Base-by-base conservation (phyloP, 371 early-diverging fungal species). In the Spiromyces aspiralis region DNA sequence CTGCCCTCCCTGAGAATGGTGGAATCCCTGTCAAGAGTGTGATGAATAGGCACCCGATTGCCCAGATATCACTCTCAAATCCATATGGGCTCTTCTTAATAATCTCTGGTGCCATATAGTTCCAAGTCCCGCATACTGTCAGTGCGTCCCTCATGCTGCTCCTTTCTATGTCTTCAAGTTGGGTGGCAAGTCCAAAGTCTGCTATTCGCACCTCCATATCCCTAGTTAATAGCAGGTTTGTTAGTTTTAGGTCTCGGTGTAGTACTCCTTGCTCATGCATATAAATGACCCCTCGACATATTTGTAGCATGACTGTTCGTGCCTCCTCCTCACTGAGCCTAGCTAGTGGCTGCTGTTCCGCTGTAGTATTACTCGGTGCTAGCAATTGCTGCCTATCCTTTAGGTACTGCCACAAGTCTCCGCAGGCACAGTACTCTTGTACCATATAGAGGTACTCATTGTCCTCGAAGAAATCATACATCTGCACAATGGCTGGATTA, bases 41-140 rank as follows among this genome's bases (percentile, higher is more conserved):
- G 57, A 98, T 95, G 1, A 99, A 66, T 25, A 99, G 91, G 47
- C 92, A 91, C 0, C 98, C 99, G 1, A 98, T 65, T 0, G 95
- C 87, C 99, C 99, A 99, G 0, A 99, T 81, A 67, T 99, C 99
- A 25, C 47, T 78, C 64, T 51, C 87, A 54, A 53, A 81, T 25
- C 48, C 83, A 75, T 57, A 82, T 53, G 55, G 77, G 48, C 50
- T 80, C 55, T 58, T 81, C 70, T 35, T 86, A 74, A 98, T 66
- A 1, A 98, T 80, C 66, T 99, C 99, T 0, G 98, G 98, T 2
- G 98, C 79, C n/a, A 83, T 83, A 74, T 99, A 99, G 45, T 89
- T 95, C 0, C 94, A 95, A 0, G 99, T 98, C 28, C 99, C 91
- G 66, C 95, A 90, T 62, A 87, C 77, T 4, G 90, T 90, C 49